Percentiles rank a stretch among this genome's conserved stretches.
These are phyloP conservation scores for Pseudopithomyces maydicus DNA, from an alignment of 2,329 filamentous ascomycete species.

Conservation along the genomic window DNA sequence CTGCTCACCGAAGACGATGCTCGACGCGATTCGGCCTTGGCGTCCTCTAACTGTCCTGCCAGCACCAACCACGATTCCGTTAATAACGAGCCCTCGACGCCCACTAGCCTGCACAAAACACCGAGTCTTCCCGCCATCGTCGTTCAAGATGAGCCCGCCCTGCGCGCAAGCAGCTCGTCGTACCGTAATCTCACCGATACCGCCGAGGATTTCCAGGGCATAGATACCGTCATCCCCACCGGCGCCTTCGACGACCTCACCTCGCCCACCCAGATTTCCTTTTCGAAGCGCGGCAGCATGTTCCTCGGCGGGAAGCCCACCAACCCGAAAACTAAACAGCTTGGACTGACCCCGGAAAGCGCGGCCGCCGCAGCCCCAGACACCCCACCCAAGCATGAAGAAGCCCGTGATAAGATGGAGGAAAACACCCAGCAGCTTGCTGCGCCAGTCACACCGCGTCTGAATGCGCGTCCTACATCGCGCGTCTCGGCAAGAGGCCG, in stretches of 20 bases:
- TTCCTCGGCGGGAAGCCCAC: conserved; percentile 60
- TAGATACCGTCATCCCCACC: conserved; percentile 62
- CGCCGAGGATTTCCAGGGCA: conserved; percentile 49
- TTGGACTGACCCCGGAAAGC: conserved; percentile 28
- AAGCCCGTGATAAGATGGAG: conserved; percentile 8
- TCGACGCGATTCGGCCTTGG: conserved; percentile 48
- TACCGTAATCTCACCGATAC: neutral
- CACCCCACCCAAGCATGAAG: conserved; percentile 20
- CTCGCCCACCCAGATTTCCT: conserved; percentile 58
- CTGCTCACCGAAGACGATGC: conserved; percentile 39
- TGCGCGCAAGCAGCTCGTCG: conserved; percentile 21
- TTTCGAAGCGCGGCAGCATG: conserved; percentile 66
- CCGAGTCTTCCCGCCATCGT: conserved; percentile 52
- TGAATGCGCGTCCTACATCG: conserved; percentile 45
- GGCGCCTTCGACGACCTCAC: conserved; percentile 59
- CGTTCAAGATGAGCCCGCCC: conserved; percentile 46
- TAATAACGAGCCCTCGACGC: conserved; percentile 36
- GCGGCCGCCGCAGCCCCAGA: conserved; percentile 12
- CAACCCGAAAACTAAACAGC: conserved; percentile 40
- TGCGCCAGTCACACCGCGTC: conserved; percentile 21
- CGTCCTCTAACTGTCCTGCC: conserved; percentile 40
- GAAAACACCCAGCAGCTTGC: conserved; percentile 25
- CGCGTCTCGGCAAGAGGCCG: conserved; percentile 40
- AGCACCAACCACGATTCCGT: conserved; percentile 26
- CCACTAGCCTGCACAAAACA: conserved; percentile 40